phyloP scores from a whole-genome alignment of 306 rosid species.

The Canavalia ensiformis region DNA sequence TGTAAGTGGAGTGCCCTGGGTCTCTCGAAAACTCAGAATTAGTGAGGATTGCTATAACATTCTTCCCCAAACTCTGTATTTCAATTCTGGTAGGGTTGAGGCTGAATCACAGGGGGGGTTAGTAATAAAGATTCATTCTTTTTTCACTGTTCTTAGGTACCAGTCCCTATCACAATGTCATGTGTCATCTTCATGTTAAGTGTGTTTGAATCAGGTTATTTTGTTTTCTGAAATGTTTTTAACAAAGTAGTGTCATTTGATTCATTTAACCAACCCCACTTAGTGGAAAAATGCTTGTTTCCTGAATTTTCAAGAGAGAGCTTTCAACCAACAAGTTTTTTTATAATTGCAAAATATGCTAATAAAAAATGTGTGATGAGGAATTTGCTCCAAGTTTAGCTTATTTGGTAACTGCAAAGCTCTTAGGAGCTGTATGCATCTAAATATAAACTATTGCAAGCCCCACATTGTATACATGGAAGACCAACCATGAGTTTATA shows the following conservation, averaged over 20 bases:
- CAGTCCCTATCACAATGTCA: no score
- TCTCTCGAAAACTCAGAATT: no score
- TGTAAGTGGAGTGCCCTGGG: no score
- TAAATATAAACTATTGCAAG: slow-evolving; percentile 11
- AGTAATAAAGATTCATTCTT: no score
- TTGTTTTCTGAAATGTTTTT: slow-evolving; percentile 16
- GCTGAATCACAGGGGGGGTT: no score
- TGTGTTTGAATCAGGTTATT: slow-evolving; percentile 7
- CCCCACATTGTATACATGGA: no score
- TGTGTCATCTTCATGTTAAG: slow-evolving; percentile 17
- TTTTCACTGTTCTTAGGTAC: no score
- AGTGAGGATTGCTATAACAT: no score
- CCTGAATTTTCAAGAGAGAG: slow-evolving; percentile 8
- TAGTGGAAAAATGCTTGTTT: slow-evolving; percentile 14
- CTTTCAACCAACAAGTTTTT: slow-evolving; percentile 10
- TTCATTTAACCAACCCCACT: not conserved
- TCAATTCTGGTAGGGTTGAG: no score
- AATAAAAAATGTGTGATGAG: not conserved
- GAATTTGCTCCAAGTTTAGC: slow-evolving; percentile 9
- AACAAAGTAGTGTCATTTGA: not conserved
- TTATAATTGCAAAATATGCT: slow-evolving; percentile 24
- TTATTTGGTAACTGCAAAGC: slow-evolving; percentile 2
- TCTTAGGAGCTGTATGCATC: slow-evolving; percentile 22
- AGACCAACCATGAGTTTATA: no score
- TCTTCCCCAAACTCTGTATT: no score